phyloP scores from a whole-genome alignment of 345 rosid species.

The Sonneratia caseolaris region DNA sequence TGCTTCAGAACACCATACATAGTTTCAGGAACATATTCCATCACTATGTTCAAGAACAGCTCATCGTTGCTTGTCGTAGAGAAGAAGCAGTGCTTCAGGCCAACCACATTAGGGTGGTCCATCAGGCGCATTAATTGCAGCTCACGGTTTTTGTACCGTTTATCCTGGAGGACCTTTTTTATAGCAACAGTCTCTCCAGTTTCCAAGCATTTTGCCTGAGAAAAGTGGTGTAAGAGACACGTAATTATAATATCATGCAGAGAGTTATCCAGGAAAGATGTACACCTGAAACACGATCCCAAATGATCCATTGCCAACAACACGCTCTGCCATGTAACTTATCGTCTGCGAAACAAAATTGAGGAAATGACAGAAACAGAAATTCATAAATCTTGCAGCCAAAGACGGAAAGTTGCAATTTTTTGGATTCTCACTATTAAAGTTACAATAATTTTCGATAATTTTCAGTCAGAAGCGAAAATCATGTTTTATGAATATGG shows the following conservation, averaged over 20 bases:
- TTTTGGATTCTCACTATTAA: neutral
- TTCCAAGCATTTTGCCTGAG: conserved; percentile 83
- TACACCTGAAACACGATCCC: conserved; percentile 75
- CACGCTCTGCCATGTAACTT: conserved; percentile 85
- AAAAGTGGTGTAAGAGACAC: conserved; percentile 3
- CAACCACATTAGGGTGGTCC: conserved; percentile 74
- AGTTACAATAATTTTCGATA: neutral
- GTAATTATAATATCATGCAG: neutral
- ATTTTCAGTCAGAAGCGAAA: neutral
- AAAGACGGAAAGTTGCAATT: neutral
- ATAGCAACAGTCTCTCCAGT: conserved; percentile 69
- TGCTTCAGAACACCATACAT: conserved; percentile 57
- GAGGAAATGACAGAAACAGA: neutral
- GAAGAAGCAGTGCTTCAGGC: conserved; percentile 79
- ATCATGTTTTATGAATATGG: neutral
- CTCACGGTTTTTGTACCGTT: conserved; percentile 72
- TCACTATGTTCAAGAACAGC: conserved; percentile 65
- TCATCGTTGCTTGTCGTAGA: conserved; percentile 69
- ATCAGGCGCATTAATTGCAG: conserved; percentile 65
- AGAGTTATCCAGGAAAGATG: neutral
- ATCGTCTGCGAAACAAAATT: conserved; percentile 38
- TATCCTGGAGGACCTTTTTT: conserved; percentile 59
- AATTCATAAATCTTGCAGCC: neutral
- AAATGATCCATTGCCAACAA: conserved; percentile 73
- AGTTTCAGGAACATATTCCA: conserved; percentile 81